Percentiles rank a stretch among this genome's conserved stretches.
Conservation (phyloP, 2,329 filamentous ascomycete genomes). For the Aphanocladium album region DNA sequence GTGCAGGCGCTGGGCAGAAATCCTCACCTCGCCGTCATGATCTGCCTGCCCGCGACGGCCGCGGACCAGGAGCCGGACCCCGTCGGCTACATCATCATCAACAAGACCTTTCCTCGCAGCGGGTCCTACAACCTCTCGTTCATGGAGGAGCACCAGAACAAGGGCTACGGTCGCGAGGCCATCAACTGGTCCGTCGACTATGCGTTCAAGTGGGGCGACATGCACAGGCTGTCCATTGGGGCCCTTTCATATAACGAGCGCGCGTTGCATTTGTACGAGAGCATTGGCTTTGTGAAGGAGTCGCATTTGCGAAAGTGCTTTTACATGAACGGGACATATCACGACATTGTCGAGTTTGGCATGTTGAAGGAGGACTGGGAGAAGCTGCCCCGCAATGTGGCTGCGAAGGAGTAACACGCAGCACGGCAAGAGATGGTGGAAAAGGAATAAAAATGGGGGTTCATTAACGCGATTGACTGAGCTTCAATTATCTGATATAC, state of each 20-base stretch:
- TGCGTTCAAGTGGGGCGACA: background rate
- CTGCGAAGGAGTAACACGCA: too few relatives aligned
- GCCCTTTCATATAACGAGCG: background rate
- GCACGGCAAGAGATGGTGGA: background rate
- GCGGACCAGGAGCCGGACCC: background rate
- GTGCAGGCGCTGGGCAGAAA: background rate
- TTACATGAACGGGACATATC: background rate
- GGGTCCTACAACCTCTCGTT: background rate
- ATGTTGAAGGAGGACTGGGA: background rate
- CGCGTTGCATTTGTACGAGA: background rate
- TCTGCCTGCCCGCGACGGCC: background rate
- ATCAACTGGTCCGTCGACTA: background rate
- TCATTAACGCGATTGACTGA: too few relatives aligned
- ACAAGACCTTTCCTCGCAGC: background rate
- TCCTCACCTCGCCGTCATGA: background rate
- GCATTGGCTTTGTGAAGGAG: background rate
- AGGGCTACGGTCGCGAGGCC: background rate
- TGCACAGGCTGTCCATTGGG: background rate
- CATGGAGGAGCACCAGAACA: background rate
- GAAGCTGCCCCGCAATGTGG: background rate
- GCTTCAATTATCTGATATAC: too few relatives aligned
- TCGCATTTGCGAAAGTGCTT: background rate
- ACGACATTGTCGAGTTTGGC: background rate
- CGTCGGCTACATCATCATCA: background rate
- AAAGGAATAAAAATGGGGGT: background rate